Base-by-base conservation (phyloP, 2,329 filamentous ascomycete genomes). In the Colletotrichum sp. region DNA sequence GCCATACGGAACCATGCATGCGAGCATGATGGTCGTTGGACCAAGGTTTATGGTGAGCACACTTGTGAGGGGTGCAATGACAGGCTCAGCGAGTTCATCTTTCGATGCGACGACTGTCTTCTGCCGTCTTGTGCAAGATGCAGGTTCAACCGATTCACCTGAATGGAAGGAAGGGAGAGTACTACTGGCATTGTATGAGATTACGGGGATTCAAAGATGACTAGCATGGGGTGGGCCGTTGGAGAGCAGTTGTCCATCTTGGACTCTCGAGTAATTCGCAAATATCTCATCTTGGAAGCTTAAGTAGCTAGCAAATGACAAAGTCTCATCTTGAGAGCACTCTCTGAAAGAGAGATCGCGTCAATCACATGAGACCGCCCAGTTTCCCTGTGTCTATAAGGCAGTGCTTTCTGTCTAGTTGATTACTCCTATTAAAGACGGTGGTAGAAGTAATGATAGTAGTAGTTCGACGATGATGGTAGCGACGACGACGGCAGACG, bases 401-500 rank as follows among this genome's bases (percentile, higher is more conserved):
- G 34, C 7, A 36, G 16, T 8, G 15, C 7, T 36, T 36, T 7
- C 34, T 36, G 15, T 36, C 7, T 36, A 36, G 15, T 36, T 8
- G 16, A 36, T 36, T 0, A 36, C 7, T 36, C 34, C 34, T 36
- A 8, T 2, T 2, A 36, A 36, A 36, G 15, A 8, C 15, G 15
- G 34, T 1, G 34, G 15, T 16, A 16, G 1, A 36, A 36, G 34
- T 16, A 16, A 26, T 39, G 0, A 18, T n/a, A n/a, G 18, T 10
- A 6, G 9, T 10, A 6, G 5, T 44, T 1, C 15, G 34, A 8
- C 34, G 4, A 36, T 15, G 7, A 36, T 0, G 2, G 34, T 16
- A 16, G 34, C 34, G 15, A 36, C 7, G 34, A 36, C 34, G 34
- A 36, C 34, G 2, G 32, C 32, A 34, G 12, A 34, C 32, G 32